Evolutionary conservation across 805 yeast species (phyloP).

Genomic region (Kockiozyma suomiensis): DNA sequence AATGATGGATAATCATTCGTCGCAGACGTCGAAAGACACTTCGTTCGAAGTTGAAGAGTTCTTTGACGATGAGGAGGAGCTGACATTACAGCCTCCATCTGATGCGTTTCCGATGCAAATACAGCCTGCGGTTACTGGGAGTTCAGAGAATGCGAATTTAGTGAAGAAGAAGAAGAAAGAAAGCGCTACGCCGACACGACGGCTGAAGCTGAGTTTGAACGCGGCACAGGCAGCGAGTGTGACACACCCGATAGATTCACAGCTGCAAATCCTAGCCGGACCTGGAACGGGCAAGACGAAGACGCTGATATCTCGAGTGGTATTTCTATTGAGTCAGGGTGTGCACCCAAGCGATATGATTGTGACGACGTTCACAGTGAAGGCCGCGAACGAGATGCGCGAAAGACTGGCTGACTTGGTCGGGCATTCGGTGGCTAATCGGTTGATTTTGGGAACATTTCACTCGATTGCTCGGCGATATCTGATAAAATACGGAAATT

Average conservation of each 20-base stretch:
- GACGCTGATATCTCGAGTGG: constrained; percentile 76
- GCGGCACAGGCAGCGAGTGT: constrained; percentile 52
- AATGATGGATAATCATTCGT: not conserved
- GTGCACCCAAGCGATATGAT: constrained; percentile 66
- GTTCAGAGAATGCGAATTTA: not conserved
- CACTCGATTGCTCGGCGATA: constrained; percentile 77
- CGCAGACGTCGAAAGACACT: constrained; percentile 6
- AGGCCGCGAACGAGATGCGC: constrained; percentile 85
- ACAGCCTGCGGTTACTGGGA: not conserved
- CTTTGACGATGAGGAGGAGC: constrained; percentile 14
- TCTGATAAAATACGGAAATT: constrained; percentile 56
- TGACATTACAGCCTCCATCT: constrained; percentile 9
- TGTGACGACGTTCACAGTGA: constrained; percentile 90
- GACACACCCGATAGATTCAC: constrained; percentile 46
- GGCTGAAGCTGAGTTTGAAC: constrained; percentile 40
- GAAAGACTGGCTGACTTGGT: constrained; percentile 53
- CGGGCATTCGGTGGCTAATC: constrained; percentile 41
- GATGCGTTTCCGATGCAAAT: not conserved
- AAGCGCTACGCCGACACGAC: constrained; percentile 8
- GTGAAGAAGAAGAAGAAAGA: not conserved
- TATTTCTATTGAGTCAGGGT: constrained; percentile 51
- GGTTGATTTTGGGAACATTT: constrained; percentile 79
- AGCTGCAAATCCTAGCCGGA: constrained; percentile 61
- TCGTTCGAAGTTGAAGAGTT: constrained; percentile 14
- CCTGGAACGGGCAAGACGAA: constrained; percentile 77